These are phyloP conservation scores for Solanum hybrid DNA, from an alignment of 305 asterid genomes.

Conservation along the genomic window DNA sequence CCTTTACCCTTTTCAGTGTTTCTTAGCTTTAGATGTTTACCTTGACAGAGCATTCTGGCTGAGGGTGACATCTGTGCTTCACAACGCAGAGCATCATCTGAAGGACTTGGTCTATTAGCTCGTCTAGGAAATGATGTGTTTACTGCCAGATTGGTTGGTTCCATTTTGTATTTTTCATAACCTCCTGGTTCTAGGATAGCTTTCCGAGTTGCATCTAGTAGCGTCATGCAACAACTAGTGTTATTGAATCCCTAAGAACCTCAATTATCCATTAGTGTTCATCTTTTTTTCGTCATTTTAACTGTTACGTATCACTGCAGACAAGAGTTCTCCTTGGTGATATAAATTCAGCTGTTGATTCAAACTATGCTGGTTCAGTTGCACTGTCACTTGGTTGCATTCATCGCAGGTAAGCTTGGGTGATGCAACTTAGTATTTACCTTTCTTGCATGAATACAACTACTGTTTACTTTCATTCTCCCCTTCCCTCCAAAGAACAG, in stretches of 20 bases:
- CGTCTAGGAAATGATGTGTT: constrained; percentile 92
- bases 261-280: not conserved
- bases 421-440: not conserved
- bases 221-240: not conserved
- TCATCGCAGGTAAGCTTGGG: constrained; percentile 75
- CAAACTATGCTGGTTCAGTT: constrained; percentile 80
- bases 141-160: constrained; percentile 93
- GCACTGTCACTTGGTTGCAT: constrained; percentile 95
- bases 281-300: not conserved
- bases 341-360: constrained; percentile 46
- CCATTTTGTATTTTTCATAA: constrained; percentile 1
- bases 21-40: constrained; percentile 19
- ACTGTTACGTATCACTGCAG: constrained; percentile 40
- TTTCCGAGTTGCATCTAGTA: not conserved
- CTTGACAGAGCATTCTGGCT: constrained; percentile 71
- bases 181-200: not conserved
- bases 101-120: constrained; percentile 96
- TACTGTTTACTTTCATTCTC: not conserved
- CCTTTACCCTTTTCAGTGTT: not conserved
- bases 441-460: not conserved
- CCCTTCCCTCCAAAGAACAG: not conserved
- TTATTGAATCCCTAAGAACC: not conserved
- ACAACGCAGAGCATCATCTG: constrained; percentile 92
- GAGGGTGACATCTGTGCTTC: constrained; percentile 96
- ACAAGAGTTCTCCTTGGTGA: constrained; percentile 81